These are phyloP conservation scores for Coemansia linderi DNA, from an alignment of 371 early-diverging fungal genomes.

Conservation along the genomic window DNA sequence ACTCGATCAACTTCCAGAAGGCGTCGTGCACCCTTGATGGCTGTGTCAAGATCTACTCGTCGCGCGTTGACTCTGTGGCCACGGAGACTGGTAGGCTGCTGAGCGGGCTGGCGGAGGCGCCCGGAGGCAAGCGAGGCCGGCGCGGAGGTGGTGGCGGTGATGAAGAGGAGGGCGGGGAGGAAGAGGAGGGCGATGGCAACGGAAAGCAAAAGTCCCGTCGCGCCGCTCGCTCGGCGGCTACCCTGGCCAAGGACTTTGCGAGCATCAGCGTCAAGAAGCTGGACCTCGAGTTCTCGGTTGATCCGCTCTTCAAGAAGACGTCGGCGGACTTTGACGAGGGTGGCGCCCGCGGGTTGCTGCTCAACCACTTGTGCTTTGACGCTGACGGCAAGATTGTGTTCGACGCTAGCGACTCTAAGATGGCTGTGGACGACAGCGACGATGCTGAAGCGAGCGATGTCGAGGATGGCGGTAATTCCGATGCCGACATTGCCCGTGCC, in stretches of 20 bases:
- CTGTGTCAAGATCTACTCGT: constrained; percentile 98
- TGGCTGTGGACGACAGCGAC: constrained; percentile 37
- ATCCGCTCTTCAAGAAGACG: constrained; percentile 97
- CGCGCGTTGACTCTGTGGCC: constrained; percentile 98
- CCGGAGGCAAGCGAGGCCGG: constrained; percentile 37
- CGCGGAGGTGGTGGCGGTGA: constrained; percentile 55
- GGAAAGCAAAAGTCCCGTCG: constrained; percentile 52
- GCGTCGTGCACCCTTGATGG: constrained; percentile 99
- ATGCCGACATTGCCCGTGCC: constrained; percentile 7
- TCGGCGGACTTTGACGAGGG: constrained; percentile 98
- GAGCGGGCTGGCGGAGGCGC: constrained; percentile 76
- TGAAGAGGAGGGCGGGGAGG: constrained; percentile 58
- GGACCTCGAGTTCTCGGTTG: constrained; percentile 90
- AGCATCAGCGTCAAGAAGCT: constrained; percentile 81
- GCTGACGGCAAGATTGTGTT: constrained; percentile 87
- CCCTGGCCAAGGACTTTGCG: constrained; percentile 79
- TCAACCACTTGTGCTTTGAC: constrained; percentile 83
- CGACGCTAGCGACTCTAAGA: constrained; percentile 83
- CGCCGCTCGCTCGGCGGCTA: constrained; percentile 58
- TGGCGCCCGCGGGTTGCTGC: constrained; percentile 89
- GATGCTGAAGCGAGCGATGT: constrained; percentile 40
- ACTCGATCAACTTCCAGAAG: constrained; percentile 98
- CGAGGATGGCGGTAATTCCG: constrained; percentile 8
- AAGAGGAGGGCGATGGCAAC: constrained; percentile 36
- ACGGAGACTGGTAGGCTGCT: constrained; percentile 92